These are phyloP conservation scores for Oryza meridionalis DNA, from an alignment of 176 grass and related monocot genomes.

Conservation along the genomic window DNA sequence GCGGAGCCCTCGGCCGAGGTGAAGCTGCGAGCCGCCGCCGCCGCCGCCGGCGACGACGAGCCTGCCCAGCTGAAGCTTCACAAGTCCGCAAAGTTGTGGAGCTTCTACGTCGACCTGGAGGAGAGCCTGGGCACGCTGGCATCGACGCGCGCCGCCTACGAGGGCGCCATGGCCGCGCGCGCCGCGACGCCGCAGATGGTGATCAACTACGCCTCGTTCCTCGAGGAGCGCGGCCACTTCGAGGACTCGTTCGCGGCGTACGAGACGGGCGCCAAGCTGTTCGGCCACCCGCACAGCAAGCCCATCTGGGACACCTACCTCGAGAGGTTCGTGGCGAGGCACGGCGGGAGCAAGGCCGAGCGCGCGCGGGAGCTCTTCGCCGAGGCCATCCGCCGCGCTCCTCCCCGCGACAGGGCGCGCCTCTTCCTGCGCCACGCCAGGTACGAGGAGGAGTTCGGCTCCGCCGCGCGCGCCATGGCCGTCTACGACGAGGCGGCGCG, in stretches of 20 bases:
- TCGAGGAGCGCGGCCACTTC: conserved; percentile 81
- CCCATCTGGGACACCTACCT: conserved; percentile 81
- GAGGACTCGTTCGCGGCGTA: conserved; percentile 85
- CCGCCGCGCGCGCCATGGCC: not conserved
- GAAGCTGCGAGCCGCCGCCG: conserved; percentile 76
- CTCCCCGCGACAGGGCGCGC: not conserved
- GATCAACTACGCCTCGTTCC: conserved; percentile 77
- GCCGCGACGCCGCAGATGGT: conserved; percentile 78
- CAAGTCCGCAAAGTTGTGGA: conserved; percentile 80
- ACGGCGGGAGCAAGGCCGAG: conserved; percentile 67
- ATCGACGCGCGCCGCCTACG: conserved; percentile 37
- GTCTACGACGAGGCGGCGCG: not conserved
- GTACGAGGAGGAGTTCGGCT: not conserved
- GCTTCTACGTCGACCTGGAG: conserved; percentile 82
- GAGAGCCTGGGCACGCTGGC: conserved; percentile 73
- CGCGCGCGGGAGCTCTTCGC: conserved; percentile 75
- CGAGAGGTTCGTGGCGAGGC: conserved; percentile 70
- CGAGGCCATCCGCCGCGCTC: conserved; percentile 60
- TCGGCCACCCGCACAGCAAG: conserved; percentile 78
- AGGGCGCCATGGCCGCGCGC: not conserved
- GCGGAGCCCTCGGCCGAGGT: conserved; percentile 73
- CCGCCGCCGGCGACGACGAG: conserved; percentile 65
- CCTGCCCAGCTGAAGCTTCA: conserved; percentile 77
- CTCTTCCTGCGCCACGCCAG: not conserved
- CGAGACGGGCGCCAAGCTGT: conserved; percentile 84